Conservation (phyloP, 1,284 basidiomycete species). For the Flammula alnicola region DNA sequence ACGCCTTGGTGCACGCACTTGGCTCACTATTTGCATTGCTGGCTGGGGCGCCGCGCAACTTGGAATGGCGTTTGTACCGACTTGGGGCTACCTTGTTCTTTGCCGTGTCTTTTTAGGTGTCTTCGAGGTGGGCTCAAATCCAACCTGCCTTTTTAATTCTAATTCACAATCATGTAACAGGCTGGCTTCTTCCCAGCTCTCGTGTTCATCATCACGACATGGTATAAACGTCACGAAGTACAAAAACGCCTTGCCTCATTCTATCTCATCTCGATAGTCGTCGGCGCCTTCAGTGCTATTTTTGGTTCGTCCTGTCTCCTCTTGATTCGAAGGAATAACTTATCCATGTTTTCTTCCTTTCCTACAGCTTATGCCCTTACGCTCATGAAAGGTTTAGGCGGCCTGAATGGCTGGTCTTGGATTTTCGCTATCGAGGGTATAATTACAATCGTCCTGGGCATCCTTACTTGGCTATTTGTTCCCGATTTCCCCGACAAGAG, state of each 20-base stretch:
- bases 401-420: slow-evolving; percentile 32
- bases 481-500: slow-evolving; percentile 26
- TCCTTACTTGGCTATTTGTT: slow-evolving; percentile 25
- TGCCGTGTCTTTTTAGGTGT: slow-evolving; percentile 42
- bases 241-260: slow-evolving; percentile 46
- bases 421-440: slow-evolving; percentile 26
- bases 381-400: slow-evolving; percentile 36
- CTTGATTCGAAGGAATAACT: too few relatives aligned
- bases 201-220: slow-evolving; percentile 48
- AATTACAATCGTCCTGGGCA: slow-evolving; percentile 22
- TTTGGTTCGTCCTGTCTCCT: slow-evolving; percentile 17
- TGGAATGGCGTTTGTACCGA: slow-evolving; percentile 44
- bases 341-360: too few relatives aligned
- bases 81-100: slow-evolving; percentile 40
- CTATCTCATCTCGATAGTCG: slow-evolving; percentile 41
- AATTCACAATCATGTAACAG: slow-evolving; percentile 25
- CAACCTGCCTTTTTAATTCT: too few relatives aligned
- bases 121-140: slow-evolving; percentile 40
- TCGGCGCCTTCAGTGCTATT: slow-evolving; percentile 45
- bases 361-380: slow-evolving; percentile 39
- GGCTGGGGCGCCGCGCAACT: slow-evolving; percentile 44
- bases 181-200: slow-evolving; percentile 47
- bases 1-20: slow-evolving; percentile 38
- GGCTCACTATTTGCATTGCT: slow-evolving; percentile 41
- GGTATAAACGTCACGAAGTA: slow-evolving; percentile 50